Evolutionary conservation across 768 basidiomycete species (phyloP), one percentile per base, ranked within the genome.

Genomic region (Pleurotus ostreatus): DNA sequence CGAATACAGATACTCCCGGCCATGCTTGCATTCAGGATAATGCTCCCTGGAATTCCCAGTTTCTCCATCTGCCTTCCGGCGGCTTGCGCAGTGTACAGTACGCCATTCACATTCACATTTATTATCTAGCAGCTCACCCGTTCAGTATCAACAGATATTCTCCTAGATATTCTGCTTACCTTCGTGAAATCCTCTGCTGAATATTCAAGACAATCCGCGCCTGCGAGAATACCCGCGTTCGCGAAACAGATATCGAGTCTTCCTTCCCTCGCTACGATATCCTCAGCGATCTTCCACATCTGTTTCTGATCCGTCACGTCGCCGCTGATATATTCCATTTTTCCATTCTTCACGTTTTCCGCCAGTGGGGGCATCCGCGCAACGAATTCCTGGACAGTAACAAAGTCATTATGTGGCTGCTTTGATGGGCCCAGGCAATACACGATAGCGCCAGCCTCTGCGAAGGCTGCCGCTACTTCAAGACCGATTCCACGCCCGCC

Each of bases 221-320:
- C 60, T 38, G 70, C 71, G 20, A 20, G 20, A 46, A 88, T 79
- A 7, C 86, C 88, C 26, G 88, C 87, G 20, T 83, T 83, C 0
- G 86, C 85, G 48, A 88, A 66, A 59, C 84, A 86, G 15, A 83
- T 71, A 63, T 89, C 86, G 62, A 89, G 66, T 55, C 84, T 71
- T 0, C 80, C 81, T 59, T 88, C 85, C 63, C 74, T 76, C 49
- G 79, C 68, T 0, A 74, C 83, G 41, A 89, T 83, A 57, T 74
- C 70, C 63, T 82, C 76, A 37, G 74, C 73, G 38, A 68, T 62
- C 63, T 72, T 77, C 82, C 71, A 81, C 56, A 70, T 70, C 13
- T 45, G 69, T 62, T 70, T 37, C 59, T 87, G 84, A 57, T 86
- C 65, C 44, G 79, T 82, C 22, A 86, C 86, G 56, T 88, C 80